These are phyloP conservation scores for Diddensiella caesifluorescens DNA, from an alignment of 805 yeast species.

Conservation along the genomic window DNA sequence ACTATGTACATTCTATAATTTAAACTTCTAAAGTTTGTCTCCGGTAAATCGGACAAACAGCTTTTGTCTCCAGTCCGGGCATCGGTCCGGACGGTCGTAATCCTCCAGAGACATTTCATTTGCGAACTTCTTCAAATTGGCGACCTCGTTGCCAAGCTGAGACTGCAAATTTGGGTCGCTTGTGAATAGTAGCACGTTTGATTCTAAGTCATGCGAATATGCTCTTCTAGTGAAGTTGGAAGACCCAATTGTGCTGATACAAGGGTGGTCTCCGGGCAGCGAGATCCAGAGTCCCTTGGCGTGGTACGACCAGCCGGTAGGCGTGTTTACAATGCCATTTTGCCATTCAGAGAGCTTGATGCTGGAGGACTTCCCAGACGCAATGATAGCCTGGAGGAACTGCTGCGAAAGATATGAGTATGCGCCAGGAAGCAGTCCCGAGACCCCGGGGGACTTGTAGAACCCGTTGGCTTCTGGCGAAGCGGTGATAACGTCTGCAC, in stretches of 20 bases:
- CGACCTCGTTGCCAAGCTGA: conserved; percentile 57
- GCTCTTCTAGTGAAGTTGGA: conserved; percentile 92
- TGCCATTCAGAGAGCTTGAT: conserved; percentile 78
- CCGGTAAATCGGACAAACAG: conserved; percentile 28
- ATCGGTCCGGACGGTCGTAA: conserved; percentile 56
- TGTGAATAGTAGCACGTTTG: conserved; percentile 77
- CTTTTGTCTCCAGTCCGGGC: conserved; percentile 41
- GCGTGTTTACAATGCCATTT: conserved; percentile 73
- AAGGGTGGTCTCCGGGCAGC: conserved; percentile 51
- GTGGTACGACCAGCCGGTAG: conserved; percentile 94
- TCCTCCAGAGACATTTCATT: conserved; percentile 51
- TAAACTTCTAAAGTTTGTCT: conserved; percentile 26
- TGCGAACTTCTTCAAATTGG: conserved; percentile 52
- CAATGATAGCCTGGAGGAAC: conserved; percentile 52
- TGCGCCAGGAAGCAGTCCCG: conserved; percentile 79
- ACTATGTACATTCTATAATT: not conserved
- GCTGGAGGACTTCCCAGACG: conserved; percentile 34
- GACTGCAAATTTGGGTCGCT: conserved; percentile 53
- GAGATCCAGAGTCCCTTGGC: conserved; percentile 93
- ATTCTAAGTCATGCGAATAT: conserved; percentile 79
- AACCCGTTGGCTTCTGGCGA: conserved; percentile 93
- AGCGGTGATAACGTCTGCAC: conserved; percentile 78
- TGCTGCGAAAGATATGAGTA: conserved; percentile 68
- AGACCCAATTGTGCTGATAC: conserved; percentile 80
- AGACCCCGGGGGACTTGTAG: conserved; percentile 75